phyloP scores from a whole-genome alignment of 2,329 filamentous ascomycete species.

The Myriosclerotinia scirpicola region DNA sequence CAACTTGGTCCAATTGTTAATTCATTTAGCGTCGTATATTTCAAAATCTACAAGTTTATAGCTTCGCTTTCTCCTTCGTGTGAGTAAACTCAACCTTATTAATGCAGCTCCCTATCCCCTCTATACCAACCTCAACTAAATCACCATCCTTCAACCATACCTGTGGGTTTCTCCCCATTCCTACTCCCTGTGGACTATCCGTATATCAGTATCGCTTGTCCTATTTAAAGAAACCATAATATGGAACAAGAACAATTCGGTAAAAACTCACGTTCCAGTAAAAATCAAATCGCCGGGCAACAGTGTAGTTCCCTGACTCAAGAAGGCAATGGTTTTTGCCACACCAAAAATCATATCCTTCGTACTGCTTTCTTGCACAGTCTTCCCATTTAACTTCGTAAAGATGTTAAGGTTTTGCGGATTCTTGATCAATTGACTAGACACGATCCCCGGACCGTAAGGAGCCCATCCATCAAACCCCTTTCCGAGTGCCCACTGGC shows the following conservation, averaged over 20 bases:
- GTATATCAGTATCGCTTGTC: background rate
- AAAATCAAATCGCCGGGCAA: constrained; percentile 66
- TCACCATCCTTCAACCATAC: constrained; percentile 71
- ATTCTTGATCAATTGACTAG: constrained; percentile 53
- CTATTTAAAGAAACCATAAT: background rate
- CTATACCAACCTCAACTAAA: constrained; percentile 65
- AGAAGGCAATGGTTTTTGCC: constrained; percentile 57
- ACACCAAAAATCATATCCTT: constrained; percentile 64
- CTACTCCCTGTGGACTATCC: constrained; percentile 62
- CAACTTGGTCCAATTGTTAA: background rate
- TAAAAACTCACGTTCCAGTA: constrained; percentile 53
- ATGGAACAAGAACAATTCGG: background rate
- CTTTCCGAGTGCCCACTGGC: constrained; percentile 72
- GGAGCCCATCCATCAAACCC: constrained; percentile 76
- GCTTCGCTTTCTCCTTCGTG: constrained; percentile 39
- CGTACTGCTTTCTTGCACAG: constrained; percentile 57
- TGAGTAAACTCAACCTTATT: constrained; percentile 51
- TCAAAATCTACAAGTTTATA: constrained; percentile 25
- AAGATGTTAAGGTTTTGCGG: constrained; percentile 57
- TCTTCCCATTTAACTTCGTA: constrained; percentile 60
- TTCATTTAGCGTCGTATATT: background rate
- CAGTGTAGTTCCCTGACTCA: constrained; percentile 62
- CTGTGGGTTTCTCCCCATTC: constrained; percentile 65
- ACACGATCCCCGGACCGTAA: constrained; percentile 70
- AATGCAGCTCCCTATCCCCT: constrained; percentile 61